Percentiles rank a stretch among this genome's conserved stretches.
Evolutionary conservation across 2,329 filamentous ascomycete genomes (phyloP).

Genomic region (Epichloe gansuensis): DNA sequence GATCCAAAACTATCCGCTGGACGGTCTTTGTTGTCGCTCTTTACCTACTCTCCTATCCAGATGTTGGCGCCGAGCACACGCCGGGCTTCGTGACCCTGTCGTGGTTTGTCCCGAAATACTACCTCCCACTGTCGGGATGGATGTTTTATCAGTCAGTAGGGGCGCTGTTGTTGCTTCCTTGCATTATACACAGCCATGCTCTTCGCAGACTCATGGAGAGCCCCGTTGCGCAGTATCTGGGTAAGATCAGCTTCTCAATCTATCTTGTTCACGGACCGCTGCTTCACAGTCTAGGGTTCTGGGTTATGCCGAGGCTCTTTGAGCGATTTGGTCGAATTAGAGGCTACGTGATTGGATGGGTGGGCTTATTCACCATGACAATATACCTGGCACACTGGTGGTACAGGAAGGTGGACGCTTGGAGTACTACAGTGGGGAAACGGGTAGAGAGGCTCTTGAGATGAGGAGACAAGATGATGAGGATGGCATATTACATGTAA

Average conservation of each 20-base stretch:
- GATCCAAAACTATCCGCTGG: slow-evolving; percentile 13
- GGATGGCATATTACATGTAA: no score
- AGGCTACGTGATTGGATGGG: slow-evolving; percentile 22
- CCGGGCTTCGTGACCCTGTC: slow-evolving; percentile 25
- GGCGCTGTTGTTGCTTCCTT: slow-evolving; percentile 23
- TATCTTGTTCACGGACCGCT: slow-evolving; percentile 41
- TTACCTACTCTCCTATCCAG: slow-evolving; percentile 28
- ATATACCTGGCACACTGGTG: slow-evolving; percentile 25
- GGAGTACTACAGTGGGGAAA: slow-evolving; percentile 25
- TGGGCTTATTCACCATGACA: slow-evolving; percentile 17
- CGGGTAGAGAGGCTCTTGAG: slow-evolving; percentile 17
- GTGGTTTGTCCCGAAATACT: slow-evolving; percentile 23
- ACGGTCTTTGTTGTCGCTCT: slow-evolving; percentile 19
- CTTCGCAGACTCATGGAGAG: slow-evolving; percentile 20
- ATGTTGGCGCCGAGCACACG: slow-evolving; percentile 25
- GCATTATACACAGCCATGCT: slow-evolving; percentile 20
- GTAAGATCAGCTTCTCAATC: slow-evolving; percentile 28
- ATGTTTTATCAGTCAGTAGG: slow-evolving; percentile 28
- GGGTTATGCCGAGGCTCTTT: slow-evolving; percentile 35
- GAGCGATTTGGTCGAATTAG: slow-evolving; percentile 20
- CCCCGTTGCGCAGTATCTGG: slow-evolving; percentile 23
- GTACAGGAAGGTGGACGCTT: slow-evolving; percentile 23
- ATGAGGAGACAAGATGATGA: neutral
- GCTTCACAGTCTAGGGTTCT: slow-evolving; percentile 46
- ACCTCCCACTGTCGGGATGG: slow-evolving; percentile 24